phyloP scores from a whole-genome alignment of 805 yeast species.

The Candida tibetensis region DNA sequence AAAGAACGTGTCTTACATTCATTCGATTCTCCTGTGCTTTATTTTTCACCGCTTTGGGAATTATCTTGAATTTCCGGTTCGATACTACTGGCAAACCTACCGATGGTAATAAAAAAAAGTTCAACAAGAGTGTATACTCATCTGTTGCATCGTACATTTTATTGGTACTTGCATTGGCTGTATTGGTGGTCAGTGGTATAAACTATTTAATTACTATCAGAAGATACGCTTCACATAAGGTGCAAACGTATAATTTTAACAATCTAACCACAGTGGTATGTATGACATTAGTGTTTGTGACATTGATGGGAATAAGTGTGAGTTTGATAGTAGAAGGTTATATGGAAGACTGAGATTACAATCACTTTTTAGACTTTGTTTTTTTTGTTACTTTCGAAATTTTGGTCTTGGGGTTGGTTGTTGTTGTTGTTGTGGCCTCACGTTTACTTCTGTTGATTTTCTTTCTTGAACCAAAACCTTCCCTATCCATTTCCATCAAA shows the following conservation, averaged over 20 bases:
- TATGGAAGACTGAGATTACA: background rate
- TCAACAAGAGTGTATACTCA: conserved; percentile 2
- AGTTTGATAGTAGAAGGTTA: conserved; percentile 14
- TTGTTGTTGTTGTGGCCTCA: conserved; percentile 7
- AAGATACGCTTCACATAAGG: conserved; percentile 41
- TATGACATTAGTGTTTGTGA: conserved; percentile 32
- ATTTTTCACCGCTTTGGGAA: conserved; percentile 46
- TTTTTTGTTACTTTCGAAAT: conserved; percentile 2
- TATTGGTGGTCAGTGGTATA: conserved; percentile 36
- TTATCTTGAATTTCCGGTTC: conserved; percentile 44
- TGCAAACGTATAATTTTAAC: conserved; percentile 35
- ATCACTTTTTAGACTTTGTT: background rate
- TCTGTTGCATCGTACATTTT: conserved; percentile 28
- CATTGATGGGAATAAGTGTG: conserved; percentile 35
- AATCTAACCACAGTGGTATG: conserved; percentile 30
- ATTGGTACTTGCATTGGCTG: conserved; percentile 36
- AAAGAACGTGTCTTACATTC: conserved; percentile 51
- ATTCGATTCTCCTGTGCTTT: conserved; percentile 45
- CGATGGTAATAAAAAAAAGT: background rate
- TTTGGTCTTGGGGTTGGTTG: background rate
- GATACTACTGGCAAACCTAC: conserved; percentile 24
- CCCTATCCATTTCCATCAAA: conserved; percentile 89
- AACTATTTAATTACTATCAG: conserved; percentile 46
- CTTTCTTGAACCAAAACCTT: conserved; percentile 75
- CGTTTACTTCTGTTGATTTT: conserved; percentile 48